Base-by-base conservation (phyloP, 2,329 filamentous ascomycete species). In the Pleurostoma richardsiae region DNA sequence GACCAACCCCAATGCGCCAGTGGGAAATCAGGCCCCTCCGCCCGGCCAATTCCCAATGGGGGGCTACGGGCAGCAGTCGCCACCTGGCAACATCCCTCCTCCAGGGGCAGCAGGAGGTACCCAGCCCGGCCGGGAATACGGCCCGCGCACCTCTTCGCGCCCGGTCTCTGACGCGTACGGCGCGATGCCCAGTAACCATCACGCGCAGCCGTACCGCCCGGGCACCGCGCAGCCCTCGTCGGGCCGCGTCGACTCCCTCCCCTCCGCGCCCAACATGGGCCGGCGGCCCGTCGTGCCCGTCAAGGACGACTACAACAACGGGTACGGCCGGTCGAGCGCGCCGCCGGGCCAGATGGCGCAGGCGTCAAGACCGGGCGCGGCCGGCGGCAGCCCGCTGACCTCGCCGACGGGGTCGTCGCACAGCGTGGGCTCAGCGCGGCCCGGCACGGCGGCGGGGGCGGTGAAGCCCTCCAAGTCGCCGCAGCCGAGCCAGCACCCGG, bases 111-210 rank as follows among this genome's bases (percentile, higher is more conserved):
- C 45, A 33, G 44, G 53, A 5, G 56, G 54, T n/a, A 51, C 56
- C 2, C 54, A 64, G 36, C 57, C 65, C 3, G 64, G 59, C 5
- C 58, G 59, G 26, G 64, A 67, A 31, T 71, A 71, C 40, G 71
- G 70, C 10, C 62, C 66, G 5, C 66, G 71, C 4, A 61, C 54
- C 5, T 63, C 61, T 40, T 62, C 62, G 29, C 61, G 59, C 27
- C 65, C 61, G 2, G 54, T 51, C 30, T 62, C 54, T 39, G 57
- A 58, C 42, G 48, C 48, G 2, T 61, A 64, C 43, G 59, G 57
- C 41, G 8, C 33, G 33, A 8, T 36, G 8, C 33, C 33, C 8
- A 8, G 8, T 8, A 36, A 36, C 33, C 53, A 53, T 33, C 53
- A 61, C 19, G 56, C 29, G 58, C 60, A 40, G 50, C 49, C 47